Evolutionary conservation across 176 grass and related monocot genomes (phyloP).

Genomic region (Triticum monococcum): DNA sequence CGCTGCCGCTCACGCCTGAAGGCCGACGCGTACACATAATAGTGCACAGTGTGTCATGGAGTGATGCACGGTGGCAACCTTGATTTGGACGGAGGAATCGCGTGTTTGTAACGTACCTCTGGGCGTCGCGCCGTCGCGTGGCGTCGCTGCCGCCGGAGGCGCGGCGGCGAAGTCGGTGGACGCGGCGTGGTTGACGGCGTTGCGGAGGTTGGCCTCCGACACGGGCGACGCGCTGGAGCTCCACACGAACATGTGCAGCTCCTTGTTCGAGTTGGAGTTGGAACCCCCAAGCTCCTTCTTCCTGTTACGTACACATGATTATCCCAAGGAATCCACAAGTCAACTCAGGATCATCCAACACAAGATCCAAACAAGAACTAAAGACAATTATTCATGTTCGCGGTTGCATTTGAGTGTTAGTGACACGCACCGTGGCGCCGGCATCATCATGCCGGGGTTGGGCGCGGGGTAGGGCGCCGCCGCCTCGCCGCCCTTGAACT

Average conservation of each 20-base stretch:
- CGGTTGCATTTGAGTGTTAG: neutral
- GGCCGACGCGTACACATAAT: neutral
- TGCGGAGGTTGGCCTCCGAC: slow-evolving; percentile 92
- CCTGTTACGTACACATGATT: no score
- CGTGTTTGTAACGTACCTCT: slow-evolving; percentile 61
- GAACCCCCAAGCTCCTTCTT: slow-evolving; percentile 73
- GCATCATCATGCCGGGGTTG: slow-evolving; percentile 77
- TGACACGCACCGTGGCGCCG: slow-evolving; percentile 35
- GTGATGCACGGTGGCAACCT: neutral
- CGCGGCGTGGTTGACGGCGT: slow-evolving; percentile 88
- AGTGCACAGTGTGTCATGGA: neutral
- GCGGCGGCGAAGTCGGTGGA: slow-evolving; percentile 61
- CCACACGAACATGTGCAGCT: slow-evolving; percentile 99
- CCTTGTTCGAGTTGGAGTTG: slow-evolving; percentile 80
- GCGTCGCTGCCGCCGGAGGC: neutral
- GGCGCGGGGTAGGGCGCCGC: slow-evolving; percentile 53
- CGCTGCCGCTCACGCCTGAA: slow-evolving; percentile 49
- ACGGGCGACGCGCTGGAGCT: slow-evolving; percentile 95
- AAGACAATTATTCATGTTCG: neutral
- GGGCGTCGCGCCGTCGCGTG: slow-evolving; percentile 52
- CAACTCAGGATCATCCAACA: neutral
- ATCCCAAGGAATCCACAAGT: neutral
- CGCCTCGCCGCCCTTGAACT: slow-evolving; percentile 40
- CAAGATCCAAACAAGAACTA: neutral
- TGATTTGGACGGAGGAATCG: neutral